Evolutionary conservation across 2,329 filamentous ascomycete species (phyloP).

Genomic region (Acrocalymma vagum): DNA sequence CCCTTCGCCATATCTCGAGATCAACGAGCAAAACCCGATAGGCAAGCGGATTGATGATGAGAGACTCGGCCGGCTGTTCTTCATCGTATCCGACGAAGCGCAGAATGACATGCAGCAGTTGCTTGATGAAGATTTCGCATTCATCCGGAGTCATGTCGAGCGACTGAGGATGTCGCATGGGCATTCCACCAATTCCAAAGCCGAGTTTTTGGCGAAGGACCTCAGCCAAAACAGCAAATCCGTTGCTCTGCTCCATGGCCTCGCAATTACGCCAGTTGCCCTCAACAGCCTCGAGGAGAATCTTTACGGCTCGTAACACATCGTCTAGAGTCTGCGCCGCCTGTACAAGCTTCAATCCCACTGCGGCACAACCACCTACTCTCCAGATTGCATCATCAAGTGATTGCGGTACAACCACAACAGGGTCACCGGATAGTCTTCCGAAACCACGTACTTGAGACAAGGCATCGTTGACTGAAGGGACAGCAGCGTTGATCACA

Average conservation of each 20-base stretch:
- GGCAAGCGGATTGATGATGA: conserved; percentile 94
- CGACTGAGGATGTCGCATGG: conserved; percentile 56
- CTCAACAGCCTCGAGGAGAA: conserved; percentile 84
- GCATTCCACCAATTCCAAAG: conserved; percentile 52
- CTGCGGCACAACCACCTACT: conserved; percentile 86
- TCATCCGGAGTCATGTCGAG: conserved; percentile 48
- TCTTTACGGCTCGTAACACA: conserved; percentile 79
- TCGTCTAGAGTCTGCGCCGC: conserved; percentile 74
- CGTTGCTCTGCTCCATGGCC: conserved; percentile 95
- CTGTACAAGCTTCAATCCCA: conserved; percentile 86
- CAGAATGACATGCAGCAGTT: conserved; percentile 79
- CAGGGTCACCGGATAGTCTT: conserved; percentile 81
- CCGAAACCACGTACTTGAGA: conserved; percentile 81
- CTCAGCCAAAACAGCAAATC: conserved; percentile 86
- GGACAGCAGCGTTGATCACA: conserved; percentile 87
- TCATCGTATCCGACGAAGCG: conserved; percentile 90
- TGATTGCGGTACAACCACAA: conserved; percentile 81
- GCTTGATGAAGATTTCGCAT: conserved; percentile 60
- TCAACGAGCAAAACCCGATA: conserved; percentile 93
- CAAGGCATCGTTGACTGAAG: conserved; percentile 89
- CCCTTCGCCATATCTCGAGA: conserved; percentile 87
- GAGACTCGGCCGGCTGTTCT: conserved; percentile 80
- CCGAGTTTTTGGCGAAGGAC: conserved; percentile 85
- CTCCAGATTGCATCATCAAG: conserved; percentile 94
- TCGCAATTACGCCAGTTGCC: conserved; percentile 98